Percentiles rank a stretch among this genome's conserved stretches.
phyloP scores from a whole-genome alignment of 768 basidiomycete species.

The Termitomyces sp. region DNA sequence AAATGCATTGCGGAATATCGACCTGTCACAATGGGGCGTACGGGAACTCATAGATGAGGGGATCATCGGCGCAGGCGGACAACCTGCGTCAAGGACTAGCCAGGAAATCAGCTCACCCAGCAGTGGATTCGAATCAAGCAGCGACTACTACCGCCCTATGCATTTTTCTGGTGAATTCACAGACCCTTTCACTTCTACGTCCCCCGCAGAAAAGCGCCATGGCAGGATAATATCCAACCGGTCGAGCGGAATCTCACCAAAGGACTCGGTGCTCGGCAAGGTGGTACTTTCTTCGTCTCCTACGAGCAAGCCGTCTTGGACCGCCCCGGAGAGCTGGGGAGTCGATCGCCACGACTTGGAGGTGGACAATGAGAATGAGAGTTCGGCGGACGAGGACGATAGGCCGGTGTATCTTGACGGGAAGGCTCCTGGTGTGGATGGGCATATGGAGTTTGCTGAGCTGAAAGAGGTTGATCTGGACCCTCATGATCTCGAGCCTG shows the following conservation, averaged over 20 bases:
- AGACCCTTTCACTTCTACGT: slow-evolving; percentile 34
- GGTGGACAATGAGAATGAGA: slow-evolving; percentile 23
- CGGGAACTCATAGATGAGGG: slow-evolving; percentile 40
- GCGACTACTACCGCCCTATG: slow-evolving; percentile 20
- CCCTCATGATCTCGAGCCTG: not conserved
- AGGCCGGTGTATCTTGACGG: no score
- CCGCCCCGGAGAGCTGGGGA: slow-evolving; percentile 73
- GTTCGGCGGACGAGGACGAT: slow-evolving; percentile 20
- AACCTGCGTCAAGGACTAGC: slow-evolving; percentile 11
- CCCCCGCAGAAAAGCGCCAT: slow-evolving; percentile 20
- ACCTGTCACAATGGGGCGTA: not conserved
- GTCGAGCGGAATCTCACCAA: slow-evolving; percentile 49
- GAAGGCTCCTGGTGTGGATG: slow-evolving; percentile 3
- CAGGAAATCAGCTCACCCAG: slow-evolving; percentile 31
- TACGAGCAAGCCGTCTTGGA: slow-evolving; percentile 36
- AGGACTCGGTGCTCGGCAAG: slow-evolving; percentile 16
- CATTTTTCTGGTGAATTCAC: slow-evolving; percentile 28
- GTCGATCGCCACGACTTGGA: slow-evolving; percentile 46
- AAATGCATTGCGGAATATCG: not conserved
- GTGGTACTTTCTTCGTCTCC: slow-evolving; percentile 8
- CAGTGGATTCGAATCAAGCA: slow-evolving; percentile 34
- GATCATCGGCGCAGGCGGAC: slow-evolving; percentile 52
- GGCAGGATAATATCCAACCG: slow-evolving; percentile 14
- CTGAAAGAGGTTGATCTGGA: slow-evolving; percentile 1
- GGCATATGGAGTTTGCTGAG: slow-evolving; percentile 8